These are phyloP conservation scores for Erysimum pusillum DNA, from an alignment of 441 rosid genomes.

Conservation along the genomic window DNA sequence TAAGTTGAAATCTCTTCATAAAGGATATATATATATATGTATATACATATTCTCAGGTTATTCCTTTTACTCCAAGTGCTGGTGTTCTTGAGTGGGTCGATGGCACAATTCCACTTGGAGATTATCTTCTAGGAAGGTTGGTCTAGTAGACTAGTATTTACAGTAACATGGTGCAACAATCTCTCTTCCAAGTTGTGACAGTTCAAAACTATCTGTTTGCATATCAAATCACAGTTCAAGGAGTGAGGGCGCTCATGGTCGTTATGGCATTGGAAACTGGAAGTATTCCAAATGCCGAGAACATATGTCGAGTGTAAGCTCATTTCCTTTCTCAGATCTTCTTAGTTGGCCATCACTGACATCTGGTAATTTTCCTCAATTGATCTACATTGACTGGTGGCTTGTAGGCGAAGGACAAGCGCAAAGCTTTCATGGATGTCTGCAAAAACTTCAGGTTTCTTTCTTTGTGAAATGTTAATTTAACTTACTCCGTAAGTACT, in stretches of 20 bases:
- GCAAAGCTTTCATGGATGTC: slow-evolving; percentile 82
- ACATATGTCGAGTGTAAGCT: slow-evolving; percentile 80
- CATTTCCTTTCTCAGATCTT: slow-evolving; percentile 29
- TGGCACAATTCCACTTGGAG: slow-evolving; percentile 98
- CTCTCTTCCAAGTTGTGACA: slow-evolving; percentile 20
- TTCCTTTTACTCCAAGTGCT: slow-evolving; percentile 99
- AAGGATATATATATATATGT: slow-evolving; percentile 15
- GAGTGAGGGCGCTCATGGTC: slow-evolving; percentile 92
- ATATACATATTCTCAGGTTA: slow-evolving; percentile 61
- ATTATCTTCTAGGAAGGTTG: slow-evolving; percentile 94
- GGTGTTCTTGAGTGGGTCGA: slow-evolving; percentile 99
- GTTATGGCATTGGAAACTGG: slow-evolving; percentile 93
- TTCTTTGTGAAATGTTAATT: slow-evolving; percentile 35
- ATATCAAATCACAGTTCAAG: slow-evolving; percentile 66
- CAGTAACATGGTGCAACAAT: slow-evolving; percentile 22
- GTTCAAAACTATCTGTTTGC: slow-evolving; percentile 23
- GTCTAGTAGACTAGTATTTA: slow-evolving; percentile 26
- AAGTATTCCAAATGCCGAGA: slow-evolving; percentile 82
- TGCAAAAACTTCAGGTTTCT: slow-evolving; percentile 90
- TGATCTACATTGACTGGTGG: slow-evolving; percentile 29
- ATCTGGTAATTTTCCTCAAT: slow-evolving; percentile 8
- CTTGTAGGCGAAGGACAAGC: slow-evolving; percentile 85
- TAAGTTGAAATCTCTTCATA: slow-evolving; percentile 16
- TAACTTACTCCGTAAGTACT: slow-evolving; percentile 8
- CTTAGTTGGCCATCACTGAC: slow-evolving; percentile 31